These are phyloP conservation scores for Zopfia rhizophila DNA, from an alignment of 2,329 filamentous ascomycete species.

Conservation along the genomic window DNA sequence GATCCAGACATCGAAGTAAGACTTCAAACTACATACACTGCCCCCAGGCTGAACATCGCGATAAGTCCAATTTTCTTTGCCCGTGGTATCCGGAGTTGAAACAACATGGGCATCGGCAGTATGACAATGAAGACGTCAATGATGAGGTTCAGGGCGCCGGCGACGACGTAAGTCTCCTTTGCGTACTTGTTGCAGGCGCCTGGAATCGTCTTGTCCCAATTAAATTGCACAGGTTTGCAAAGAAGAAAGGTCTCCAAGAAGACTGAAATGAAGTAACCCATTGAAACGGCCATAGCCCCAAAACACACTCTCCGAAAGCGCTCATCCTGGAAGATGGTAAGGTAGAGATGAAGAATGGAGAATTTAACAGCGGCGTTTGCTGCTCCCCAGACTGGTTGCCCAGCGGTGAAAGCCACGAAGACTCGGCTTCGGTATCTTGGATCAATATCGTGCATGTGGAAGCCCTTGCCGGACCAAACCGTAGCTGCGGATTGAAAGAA, in stretches of 20 bases:
- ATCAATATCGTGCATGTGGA: neutral
- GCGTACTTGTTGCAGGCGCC: conserved; percentile 1
- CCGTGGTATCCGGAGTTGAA: conserved; percentile 27
- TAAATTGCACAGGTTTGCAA: conserved; percentile 1
- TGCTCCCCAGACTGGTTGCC: conserved; percentile 13
- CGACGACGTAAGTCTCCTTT: conserved; percentile 14
- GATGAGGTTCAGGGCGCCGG: conserved; percentile 26
- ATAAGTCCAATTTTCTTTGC: conserved; percentile 44
- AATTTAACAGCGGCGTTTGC: conserved; percentile 17
- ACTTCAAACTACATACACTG: conserved; percentile 46
- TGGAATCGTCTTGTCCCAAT: conserved; percentile 5
- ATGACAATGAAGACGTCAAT: conserved; percentile 27
- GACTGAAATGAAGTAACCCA: conserved; percentile 4
- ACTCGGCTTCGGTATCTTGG: conserved; percentile 3
- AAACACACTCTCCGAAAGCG: conserved; percentile 3
- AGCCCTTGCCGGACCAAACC: conserved; percentile 1
- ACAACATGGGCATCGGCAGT: conserved; percentile 30
- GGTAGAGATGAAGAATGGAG: conserved; percentile 29
- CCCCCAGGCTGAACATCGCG: conserved; percentile 43
- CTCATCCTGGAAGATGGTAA: conserved; percentile 24
- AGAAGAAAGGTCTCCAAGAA: conserved; percentile 5
- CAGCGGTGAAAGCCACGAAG: conserved; percentile 8
- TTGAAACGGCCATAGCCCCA: neutral
- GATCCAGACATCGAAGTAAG: neutral
- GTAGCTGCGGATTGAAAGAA: neutral